A percentile compares a stretch with the other conserved stretches of the same genome.
These are phyloP conservation scores for Penicillium sp. DNA, from an alignment of 2,329 filamentous ascomycete species.

Conservation along the genomic window DNA sequence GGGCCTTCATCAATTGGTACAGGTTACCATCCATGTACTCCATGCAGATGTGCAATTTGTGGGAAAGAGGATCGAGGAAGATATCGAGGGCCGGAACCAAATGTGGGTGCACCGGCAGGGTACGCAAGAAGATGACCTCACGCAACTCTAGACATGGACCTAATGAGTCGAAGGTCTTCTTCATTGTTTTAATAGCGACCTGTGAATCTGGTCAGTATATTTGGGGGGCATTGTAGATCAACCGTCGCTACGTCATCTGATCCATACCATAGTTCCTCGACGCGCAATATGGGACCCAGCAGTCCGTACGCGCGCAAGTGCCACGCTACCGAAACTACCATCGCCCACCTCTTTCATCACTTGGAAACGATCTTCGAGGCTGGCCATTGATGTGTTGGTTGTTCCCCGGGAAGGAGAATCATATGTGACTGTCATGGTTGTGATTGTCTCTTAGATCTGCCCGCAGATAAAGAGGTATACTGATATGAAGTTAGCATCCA, in stretches of 20 bases:
- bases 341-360: constrained; percentile 97
- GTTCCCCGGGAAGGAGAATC: constrained; percentile 70
- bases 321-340: constrained; percentile 96
- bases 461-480: constrained; percentile 37
- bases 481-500: not conserved
- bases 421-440: constrained; percentile 70
- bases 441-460: constrained; percentile 36
- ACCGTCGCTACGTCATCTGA: constrained; percentile 3
- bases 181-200: constrained; percentile 99
- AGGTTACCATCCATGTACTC: constrained; percentile 99
- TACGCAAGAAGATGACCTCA: constrained; percentile 94
- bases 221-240: not conserved
- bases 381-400: constrained; percentile 53
- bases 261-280: constrained; percentile 84
- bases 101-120: constrained; percentile 82
- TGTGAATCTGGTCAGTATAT: constrained; percentile 40
- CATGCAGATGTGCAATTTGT: constrained; percentile 97
- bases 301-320: constrained; percentile 84
- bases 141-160: constrained; percentile 86
- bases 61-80: constrained; percentile 92
- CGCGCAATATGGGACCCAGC: constrained; percentile 86
- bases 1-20: constrained; percentile 97
- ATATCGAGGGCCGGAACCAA: constrained; percentile 97
- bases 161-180: constrained; percentile 97
- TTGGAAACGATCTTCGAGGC: constrained; percentile 91